A percentile compares a stretch with the other conserved stretches of the same genome.
These are phyloP conservation scores for Saposhnikovia divaricata DNA, from an alignment of 129 eudicot species.

Conservation along the genomic window DNA sequence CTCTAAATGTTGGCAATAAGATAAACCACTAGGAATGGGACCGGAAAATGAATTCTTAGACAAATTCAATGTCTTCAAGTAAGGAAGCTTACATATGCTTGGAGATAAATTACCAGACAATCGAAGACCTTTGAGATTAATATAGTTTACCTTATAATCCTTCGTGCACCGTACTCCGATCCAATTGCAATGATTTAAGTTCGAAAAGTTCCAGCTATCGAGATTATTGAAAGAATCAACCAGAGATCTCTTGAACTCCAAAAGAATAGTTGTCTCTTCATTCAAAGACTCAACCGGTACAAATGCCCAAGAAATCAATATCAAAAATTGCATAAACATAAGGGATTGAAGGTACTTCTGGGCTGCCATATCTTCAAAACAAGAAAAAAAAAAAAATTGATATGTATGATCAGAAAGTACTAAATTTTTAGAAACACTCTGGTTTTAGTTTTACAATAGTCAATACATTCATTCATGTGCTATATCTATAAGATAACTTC, in stretches of 20 bases:
- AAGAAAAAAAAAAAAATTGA: constrained; percentile 4
- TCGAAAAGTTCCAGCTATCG: constrained; percentile 45
- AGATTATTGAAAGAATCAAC: constrained; percentile 46
- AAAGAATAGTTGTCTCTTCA: constrained; percentile 55
- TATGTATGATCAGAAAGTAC: constrained; percentile 16
- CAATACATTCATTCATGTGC: background rate
- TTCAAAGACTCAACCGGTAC: constrained; percentile 48
- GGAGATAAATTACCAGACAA: constrained; percentile 70
- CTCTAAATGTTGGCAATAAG: constrained; percentile 43
- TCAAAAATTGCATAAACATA: constrained; percentile 19
- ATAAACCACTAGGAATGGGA: constrained; percentile 51
- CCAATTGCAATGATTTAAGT: constrained; percentile 67
- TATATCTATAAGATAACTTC: background rate
- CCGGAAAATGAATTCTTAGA: constrained; percentile 73
- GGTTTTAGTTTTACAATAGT: background rate
- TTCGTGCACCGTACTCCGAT: constrained; percentile 44
- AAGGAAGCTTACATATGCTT: constrained; percentile 59
- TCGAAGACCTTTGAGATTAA: constrained; percentile 42
- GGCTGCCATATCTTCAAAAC: constrained; percentile 29
- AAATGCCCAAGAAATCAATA: constrained; percentile 21
- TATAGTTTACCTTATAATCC: constrained; percentile 40
- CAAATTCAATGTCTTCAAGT: constrained; percentile 42
- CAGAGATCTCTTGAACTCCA: constrained; percentile 64
- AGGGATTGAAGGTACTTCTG: constrained; percentile 13
- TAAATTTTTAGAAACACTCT: background rate